Conservation (phyloP, 2,329 filamentous ascomycete genomes). For the Pseudomassariella vexata region DNA sequence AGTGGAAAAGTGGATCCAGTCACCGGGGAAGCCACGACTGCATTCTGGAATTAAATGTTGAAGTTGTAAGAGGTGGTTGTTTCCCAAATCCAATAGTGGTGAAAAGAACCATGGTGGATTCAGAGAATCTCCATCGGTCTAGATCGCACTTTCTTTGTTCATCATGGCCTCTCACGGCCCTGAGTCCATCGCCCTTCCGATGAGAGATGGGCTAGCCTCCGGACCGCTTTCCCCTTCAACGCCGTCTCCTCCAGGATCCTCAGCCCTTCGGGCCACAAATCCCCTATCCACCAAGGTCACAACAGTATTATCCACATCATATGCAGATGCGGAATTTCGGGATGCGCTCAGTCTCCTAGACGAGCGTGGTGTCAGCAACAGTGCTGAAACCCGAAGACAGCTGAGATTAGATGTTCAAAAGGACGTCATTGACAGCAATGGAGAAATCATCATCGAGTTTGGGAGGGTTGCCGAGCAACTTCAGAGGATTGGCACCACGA, state of each 20-base stretch:
- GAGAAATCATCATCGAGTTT: constrained; percentile 81
- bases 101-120: no score
- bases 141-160: constrained; percentile 2
- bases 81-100: no score
- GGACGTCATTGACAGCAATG: constrained; percentile 90
- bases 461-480: constrained; percentile 90
- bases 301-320: constrained; percentile 82
- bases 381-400: constrained; percentile 69
- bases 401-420: constrained; percentile 80
- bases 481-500: constrained; percentile 71
- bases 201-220: constrained; percentile 17
- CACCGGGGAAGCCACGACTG: no score
- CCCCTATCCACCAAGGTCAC: constrained; percentile 78
- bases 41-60: no score
- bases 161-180: constrained; percentile 24
- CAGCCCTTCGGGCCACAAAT: constrained; percentile 43
- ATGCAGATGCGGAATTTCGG: constrained; percentile 86
- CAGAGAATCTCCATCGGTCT: no score
- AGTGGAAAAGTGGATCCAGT: no score
- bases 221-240: constrained; percentile 26
- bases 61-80: no score
- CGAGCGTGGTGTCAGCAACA: constrained; percentile 64
- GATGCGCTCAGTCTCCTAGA: constrained; percentile 79
- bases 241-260: constrained; percentile 19
- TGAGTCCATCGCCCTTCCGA: constrained; percentile 18